Evolutionary conservation across 106 monocot species (phyloP).

Genomic region (Dendrobium catenatum): DNA sequence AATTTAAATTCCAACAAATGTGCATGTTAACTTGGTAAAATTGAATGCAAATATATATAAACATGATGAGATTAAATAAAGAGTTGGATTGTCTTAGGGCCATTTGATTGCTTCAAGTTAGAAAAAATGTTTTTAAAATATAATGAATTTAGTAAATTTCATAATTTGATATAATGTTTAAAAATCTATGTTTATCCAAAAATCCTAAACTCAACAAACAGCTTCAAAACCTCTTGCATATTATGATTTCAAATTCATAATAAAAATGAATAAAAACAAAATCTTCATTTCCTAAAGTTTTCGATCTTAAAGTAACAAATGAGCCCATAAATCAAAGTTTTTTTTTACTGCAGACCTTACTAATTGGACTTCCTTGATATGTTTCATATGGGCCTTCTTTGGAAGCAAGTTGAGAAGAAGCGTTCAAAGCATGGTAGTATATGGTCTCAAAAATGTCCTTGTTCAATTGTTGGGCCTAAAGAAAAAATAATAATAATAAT

Average conservation of each 20-base stretch:
- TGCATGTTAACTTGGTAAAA: too few relatives aligned
- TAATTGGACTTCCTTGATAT: slow-evolving; percentile 67
- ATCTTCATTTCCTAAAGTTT: not conserved
- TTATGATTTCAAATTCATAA: not conserved
- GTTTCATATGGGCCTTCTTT: slow-evolving; percentile 77
- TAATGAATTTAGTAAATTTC: too few relatives aligned
- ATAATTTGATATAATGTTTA: too few relatives aligned
- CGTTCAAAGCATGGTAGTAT: slow-evolving; percentile 67
- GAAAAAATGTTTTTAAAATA: too few relatives aligned
- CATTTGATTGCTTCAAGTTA: too few relatives aligned
- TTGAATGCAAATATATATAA: too few relatives aligned
- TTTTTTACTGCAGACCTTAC: slow-evolving; percentile 34
- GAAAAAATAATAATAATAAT: slow-evolving; percentile 6
- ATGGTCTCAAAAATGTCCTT: slow-evolving; percentile 82
- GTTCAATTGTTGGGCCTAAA: slow-evolving; percentile 61
- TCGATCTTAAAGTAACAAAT: not conserved
- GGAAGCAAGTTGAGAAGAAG: slow-evolving; percentile 51
- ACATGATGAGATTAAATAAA: too few relatives aligned
- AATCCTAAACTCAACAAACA: too few relatives aligned
- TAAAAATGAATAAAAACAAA: not conserved
- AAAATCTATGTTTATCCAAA: too few relatives aligned
- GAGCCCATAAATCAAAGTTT: not conserved
- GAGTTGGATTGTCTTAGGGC: too few relatives aligned
- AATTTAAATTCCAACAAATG: too few relatives aligned
- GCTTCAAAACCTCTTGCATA: not conserved